Conservation (phyloP, 192 early-diverging fungal genomes). For the Entomortierella parvispora region DNA sequence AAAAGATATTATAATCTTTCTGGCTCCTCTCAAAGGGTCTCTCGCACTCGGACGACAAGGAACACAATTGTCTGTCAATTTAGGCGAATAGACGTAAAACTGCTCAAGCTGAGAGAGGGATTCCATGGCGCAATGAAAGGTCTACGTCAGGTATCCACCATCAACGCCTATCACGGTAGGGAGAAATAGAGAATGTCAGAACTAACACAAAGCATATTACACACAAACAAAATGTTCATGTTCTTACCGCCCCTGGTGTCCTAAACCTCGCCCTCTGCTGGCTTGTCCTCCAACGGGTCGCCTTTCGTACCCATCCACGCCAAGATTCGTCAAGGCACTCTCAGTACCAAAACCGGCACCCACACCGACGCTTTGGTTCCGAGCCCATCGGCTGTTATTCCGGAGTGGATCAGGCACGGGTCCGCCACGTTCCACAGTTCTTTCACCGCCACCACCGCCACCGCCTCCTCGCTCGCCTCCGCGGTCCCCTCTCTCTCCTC, state of each 20-base stretch:
- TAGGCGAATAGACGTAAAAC: too few relatives aligned
- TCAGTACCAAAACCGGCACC: conserved; percentile 52
- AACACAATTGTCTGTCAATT: too few relatives aligned
- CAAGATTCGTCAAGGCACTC: conserved; percentile 44
- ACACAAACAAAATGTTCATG: too few relatives aligned
- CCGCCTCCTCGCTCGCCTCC: conserved; percentile 9
- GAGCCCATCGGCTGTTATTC: conserved; percentile 36
- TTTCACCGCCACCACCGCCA: conserved; percentile 1
- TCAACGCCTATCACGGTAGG: too few relatives aligned
- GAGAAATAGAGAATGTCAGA: too few relatives aligned
- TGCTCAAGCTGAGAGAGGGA: too few relatives aligned
- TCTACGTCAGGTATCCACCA: too few relatives aligned
- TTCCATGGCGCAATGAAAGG: too few relatives aligned
- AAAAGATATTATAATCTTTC: too few relatives aligned
- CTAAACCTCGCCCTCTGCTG: conserved; percentile 23
- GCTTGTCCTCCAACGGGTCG: conserved; percentile 37
- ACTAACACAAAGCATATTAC: too few relatives aligned
- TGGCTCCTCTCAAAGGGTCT: too few relatives aligned
- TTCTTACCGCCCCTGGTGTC: conserved; percentile 28
- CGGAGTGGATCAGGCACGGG: conserved; percentile 19
- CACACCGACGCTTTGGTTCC: conserved; percentile 44
- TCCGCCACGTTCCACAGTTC: conserved; percentile 3
- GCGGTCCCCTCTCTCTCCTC: background rate
- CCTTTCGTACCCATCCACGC: conserved; percentile 47
- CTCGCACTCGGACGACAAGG: too few relatives aligned